phyloP scores from a whole-genome alignment of 371 early-diverging fungal genomes.

The Fennellomyces sp. region DNA sequence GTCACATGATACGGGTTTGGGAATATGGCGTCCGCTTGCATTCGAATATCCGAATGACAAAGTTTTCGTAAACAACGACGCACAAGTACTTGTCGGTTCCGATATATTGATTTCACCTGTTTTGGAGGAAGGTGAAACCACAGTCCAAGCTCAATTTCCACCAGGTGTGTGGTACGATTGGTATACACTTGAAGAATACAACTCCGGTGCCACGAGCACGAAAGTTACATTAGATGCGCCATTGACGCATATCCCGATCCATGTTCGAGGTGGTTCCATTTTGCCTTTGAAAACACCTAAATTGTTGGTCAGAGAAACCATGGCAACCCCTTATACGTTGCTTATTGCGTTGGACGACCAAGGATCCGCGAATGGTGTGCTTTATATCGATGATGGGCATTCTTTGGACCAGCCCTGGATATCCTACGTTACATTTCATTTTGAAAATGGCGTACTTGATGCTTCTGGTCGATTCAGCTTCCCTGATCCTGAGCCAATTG shows the following conservation, averaged over 20 bases:
- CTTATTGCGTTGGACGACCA: conserved; percentile 51
- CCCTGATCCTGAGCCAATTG: too few species aligned
- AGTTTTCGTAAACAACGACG: conserved; percentile 20
- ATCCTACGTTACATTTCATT: too few species aligned
- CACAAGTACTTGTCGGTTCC: conserved; percentile 39
- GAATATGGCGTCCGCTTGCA: conserved; percentile 48
- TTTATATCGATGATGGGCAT: conserved; percentile 63
- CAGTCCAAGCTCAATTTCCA: conserved; percentile 59
- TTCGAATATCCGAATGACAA: conserved; percentile 35
- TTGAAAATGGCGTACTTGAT: too few species aligned
- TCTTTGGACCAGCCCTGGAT: conserved; percentile 32
- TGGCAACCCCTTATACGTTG: conserved; percentile 40
- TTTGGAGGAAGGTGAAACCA: conserved; percentile 32
- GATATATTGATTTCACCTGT: conserved; percentile 64
- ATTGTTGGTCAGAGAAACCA: conserved; percentile 48
- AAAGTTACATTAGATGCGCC: conserved; percentile 37
- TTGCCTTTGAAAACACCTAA: conserved; percentile 48
- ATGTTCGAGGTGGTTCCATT: conserved; percentile 50
- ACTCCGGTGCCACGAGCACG: conserved; percentile 3
- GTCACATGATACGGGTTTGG: conserved; percentile 45
- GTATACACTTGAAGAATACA: conserved; percentile 23
- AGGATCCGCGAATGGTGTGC: conserved; percentile 44
- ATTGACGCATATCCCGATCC: conserved; percentile 47
- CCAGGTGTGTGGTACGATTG: conserved; percentile 59
- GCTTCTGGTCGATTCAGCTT: too few species aligned